Conservation (phyloP, 208 protist genomes). For the Acanthamoeba triangularis region DNA sequence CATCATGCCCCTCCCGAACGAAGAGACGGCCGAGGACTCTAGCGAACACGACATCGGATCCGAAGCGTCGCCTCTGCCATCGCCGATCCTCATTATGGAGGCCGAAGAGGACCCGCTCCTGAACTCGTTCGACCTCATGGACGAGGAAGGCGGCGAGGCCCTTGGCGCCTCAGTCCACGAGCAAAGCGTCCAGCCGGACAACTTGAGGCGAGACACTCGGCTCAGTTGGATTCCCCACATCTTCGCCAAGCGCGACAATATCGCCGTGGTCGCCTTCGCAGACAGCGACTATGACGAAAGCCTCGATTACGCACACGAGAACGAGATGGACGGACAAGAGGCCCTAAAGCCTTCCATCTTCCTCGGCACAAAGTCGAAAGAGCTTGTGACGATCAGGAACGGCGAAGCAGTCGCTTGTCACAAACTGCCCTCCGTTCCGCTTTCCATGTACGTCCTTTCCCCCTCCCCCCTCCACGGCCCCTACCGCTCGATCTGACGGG, state of each 20-base stretch:
- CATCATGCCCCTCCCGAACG: neutral
- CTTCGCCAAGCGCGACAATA: neutral
- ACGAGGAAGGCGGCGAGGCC: neutral
- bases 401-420: neutral
- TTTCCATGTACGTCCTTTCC: neutral
- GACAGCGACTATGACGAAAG: neutral
- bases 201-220: too few relatives aligned
- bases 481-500: neutral
- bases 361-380: conserved; percentile 17
- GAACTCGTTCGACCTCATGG: conserved; percentile 2
- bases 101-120: neutral
- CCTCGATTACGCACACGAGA: neutral
- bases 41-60: neutral
- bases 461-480: neutral
- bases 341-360: neutral
- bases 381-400: neutral
- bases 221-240: neutral
- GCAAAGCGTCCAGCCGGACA: too few relatives aligned
- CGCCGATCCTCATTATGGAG: conserved; percentile 26
- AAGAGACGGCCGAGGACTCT: neutral
- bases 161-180: neutral
- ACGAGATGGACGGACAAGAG: neutral
- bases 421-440: neutral
- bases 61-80: conserved; percentile 2
- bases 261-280: neutral